A percentile compares a stretch with the other conserved stretches of the same genome.
These are phyloP conservation scores for Antitrichia curtipendula DNA, from an alignment of 225 moss, liverwort and hornwort genomes.

Conservation along the genomic window DNA sequence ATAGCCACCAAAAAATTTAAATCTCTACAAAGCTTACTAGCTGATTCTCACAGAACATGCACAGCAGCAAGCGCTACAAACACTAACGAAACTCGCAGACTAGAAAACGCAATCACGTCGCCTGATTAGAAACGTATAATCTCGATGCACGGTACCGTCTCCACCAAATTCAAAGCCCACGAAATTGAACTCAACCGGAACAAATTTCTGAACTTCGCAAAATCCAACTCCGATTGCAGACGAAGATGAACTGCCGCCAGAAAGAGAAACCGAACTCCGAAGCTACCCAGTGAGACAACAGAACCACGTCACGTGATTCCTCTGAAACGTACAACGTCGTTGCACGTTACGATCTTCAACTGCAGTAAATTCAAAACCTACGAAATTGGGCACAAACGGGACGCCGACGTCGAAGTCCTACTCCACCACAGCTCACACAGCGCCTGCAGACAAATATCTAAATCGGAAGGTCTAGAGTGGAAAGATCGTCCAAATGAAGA, in stretches of 20 bases:
- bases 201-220: background rate
- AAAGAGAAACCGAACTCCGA: background rate
- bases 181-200: background rate
- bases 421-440: background rate
- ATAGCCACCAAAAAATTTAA: constrained; percentile 2
- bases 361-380: background rate
- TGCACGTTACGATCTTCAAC: background rate
- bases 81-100: background rate
- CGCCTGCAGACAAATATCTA: background rate
- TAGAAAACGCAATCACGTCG: background rate
- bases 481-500: background rate
- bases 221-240: background rate
- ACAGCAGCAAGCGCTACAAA: background rate
- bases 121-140: background rate
- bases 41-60: background rate
- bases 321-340: background rate
- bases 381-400: background rate
- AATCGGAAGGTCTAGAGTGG: background rate
- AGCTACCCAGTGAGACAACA: background rate
- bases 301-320: background rate
- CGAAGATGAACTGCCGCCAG: background rate
- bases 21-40: background rate
- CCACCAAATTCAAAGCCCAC: background rate
- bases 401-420: background rate
- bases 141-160: background rate